These are phyloP conservation scores for Coemansia reversa DNA, from an alignment of 192 early-diverging fungal genomes.

Conservation along the genomic window DNA sequence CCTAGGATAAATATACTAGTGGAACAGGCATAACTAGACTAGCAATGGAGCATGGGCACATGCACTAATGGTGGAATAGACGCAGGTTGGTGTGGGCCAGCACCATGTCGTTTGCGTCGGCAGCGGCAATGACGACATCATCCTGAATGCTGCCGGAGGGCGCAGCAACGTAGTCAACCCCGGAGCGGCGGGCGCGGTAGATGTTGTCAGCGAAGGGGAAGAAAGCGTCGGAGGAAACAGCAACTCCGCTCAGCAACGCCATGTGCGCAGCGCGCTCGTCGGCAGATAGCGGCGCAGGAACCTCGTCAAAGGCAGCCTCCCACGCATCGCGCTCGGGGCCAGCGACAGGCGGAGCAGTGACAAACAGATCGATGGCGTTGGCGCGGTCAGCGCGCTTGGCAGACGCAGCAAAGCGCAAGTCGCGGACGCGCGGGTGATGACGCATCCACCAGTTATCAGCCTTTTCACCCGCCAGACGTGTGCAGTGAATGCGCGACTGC, in stretches of 20 bases:
- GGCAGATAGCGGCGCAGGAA: slow-evolving; percentile 77
- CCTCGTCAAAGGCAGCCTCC: slow-evolving; percentile 75
- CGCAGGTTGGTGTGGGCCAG: slow-evolving; percentile 84
- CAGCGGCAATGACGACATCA: slow-evolving; percentile 73
- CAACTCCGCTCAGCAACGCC: slow-evolving; percentile 67
- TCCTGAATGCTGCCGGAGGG: slow-evolving; percentile 93
- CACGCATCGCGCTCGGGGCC: slow-evolving; percentile 67
- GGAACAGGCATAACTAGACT: too few relatives aligned
- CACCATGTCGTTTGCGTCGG: slow-evolving; percentile 80
- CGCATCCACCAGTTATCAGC: slow-evolving; percentile 99
- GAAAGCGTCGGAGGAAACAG: slow-evolving; percentile 95
- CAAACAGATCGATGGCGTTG: slow-evolving; percentile 95
- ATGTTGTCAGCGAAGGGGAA: slow-evolving; percentile 99
- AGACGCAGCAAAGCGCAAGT: slow-evolving; percentile 79
- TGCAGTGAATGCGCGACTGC: slow-evolving; percentile 98
- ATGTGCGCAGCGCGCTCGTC: slow-evolving; percentile 80
- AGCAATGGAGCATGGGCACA: background rate
- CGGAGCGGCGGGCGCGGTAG: slow-evolving; percentile 77
- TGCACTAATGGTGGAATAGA: slow-evolving; percentile 91
- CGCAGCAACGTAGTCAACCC: slow-evolving; percentile 87
- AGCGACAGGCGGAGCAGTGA: slow-evolving; percentile 84
- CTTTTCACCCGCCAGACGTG: slow-evolving; percentile 98
- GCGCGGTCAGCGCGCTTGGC: slow-evolving; percentile 94
- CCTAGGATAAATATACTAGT: too few relatives aligned
- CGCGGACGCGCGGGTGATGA: slow-evolving; percentile 93